A percentile compares a stretch with the other conserved stretches of the same genome.
These are phyloP conservation scores for Fusarium sp. DNA, from an alignment of 2,329 filamentous ascomycete genomes.

Conservation along the genomic window DNA sequence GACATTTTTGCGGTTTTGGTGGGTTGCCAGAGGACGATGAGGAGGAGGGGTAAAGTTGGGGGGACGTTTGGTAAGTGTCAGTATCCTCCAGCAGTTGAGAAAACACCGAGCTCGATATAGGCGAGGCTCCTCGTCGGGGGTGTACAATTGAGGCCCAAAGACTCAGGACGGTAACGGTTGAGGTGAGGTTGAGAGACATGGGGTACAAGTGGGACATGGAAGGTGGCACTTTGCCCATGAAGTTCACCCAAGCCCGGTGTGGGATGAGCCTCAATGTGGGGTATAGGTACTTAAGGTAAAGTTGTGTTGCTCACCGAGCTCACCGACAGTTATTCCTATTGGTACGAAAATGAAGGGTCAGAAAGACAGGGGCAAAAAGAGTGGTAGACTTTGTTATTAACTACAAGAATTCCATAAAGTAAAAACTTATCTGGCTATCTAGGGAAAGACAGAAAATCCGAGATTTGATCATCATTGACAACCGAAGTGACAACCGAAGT, in stretches of 20 bases:
- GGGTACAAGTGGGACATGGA: slow-evolving; percentile 33
- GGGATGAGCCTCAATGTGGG: slow-evolving; percentile 40
- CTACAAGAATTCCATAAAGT: background rate
- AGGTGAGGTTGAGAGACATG: slow-evolving; percentile 23
- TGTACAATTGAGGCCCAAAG: background rate
- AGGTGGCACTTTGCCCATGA: slow-evolving; percentile 33
- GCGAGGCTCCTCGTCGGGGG: background rate
- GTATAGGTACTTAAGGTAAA: slow-evolving; percentile 18
- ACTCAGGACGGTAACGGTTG: slow-evolving; percentile 5
- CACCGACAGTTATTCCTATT: slow-evolving; percentile 9
- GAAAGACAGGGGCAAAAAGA: background rate
- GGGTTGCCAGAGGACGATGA: background rate
- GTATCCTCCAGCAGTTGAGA: background rate
- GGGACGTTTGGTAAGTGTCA: background rate
- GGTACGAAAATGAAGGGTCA: background rate
- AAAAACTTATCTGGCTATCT: background rate
- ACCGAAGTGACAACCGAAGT: background rate
- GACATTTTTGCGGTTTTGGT: slow-evolving; percentile 67
- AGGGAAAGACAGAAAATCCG: background rate
- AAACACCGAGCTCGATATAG: background rate
- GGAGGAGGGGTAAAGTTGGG: slow-evolving; percentile 7
- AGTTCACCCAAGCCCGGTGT: slow-evolving; percentile 29
- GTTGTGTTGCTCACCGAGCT: slow-evolving; percentile 3
- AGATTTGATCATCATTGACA: background rate
- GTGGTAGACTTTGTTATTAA: background rate